These are phyloP conservation scores for Heterobasidion parviporum DNA, from an alignment of 1,284 basidiomycete genomes.

Conservation along the genomic window DNA sequence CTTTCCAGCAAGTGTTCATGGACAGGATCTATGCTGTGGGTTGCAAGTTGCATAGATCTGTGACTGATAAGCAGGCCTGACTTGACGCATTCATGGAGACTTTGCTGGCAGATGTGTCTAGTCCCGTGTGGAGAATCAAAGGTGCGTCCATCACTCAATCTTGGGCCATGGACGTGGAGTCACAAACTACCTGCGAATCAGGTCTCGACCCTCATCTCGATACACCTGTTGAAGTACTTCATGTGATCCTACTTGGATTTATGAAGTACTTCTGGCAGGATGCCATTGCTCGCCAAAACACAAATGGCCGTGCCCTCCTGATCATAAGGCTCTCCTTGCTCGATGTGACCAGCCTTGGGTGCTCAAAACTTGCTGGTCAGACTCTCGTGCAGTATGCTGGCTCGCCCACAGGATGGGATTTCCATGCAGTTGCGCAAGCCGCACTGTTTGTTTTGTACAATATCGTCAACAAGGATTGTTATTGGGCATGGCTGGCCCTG, in stretches of 20 bases:
- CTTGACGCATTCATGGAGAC: neutral
- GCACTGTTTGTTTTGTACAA: slow-evolving; percentile 22
- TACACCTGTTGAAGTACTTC: slow-evolving; percentile 28
- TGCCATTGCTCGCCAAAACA: slow-evolving; percentile 14
- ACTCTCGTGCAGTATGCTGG: slow-evolving; percentile 22
- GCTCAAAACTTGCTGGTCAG: slow-evolving; percentile 10
- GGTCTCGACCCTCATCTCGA: slow-evolving; percentile 23
- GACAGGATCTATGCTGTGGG: neutral
- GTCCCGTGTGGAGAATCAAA: slow-evolving; percentile 13
- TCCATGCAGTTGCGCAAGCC: slow-evolving; percentile 18
- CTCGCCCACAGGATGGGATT: slow-evolving; percentile 23
- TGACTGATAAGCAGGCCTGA: neutral
- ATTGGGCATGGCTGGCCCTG: slow-evolving; percentile 18
- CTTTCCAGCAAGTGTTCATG: neutral
- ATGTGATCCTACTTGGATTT: slow-evolving; percentile 26
- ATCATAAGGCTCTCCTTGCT: slow-evolving; percentile 16
- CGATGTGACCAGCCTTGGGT: slow-evolving; percentile 17
- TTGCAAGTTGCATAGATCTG: neutral
- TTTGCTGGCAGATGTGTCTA: slow-evolving; percentile 4
- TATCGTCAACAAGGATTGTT: slow-evolving; percentile 10
- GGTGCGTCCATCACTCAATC: slow-evolving; percentile 4
- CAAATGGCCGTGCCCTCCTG: slow-evolving; percentile 11
- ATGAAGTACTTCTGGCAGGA: slow-evolving; percentile 32
- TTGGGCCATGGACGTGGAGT: neutral
- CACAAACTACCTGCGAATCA: slow-evolving; percentile 9